phyloP scores from a whole-genome alignment of 306 rosid species.

The Oxytropis ochrocephala region DNA sequence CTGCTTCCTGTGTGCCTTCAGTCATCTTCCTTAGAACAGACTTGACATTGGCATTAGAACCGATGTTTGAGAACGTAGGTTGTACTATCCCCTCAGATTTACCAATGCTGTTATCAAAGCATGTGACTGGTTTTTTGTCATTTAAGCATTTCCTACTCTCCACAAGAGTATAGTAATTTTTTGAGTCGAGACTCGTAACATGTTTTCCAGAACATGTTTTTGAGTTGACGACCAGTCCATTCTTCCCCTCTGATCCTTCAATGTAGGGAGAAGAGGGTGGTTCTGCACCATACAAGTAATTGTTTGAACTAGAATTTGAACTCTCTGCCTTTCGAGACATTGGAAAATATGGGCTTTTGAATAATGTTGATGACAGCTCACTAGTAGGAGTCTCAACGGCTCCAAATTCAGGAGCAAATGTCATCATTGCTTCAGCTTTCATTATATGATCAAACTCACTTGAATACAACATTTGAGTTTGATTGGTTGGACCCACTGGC shows the following conservation, averaged over 20 bases:
- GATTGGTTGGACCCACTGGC: slow-evolving; percentile 43
- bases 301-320: slow-evolving; percentile 63
- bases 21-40: slow-evolving; percentile 46
- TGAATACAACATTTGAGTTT: slow-evolving; percentile 44
- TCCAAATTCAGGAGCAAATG: slow-evolving; percentile 93
- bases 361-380: slow-evolving; percentile 68
- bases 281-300: slow-evolving; percentile 75
- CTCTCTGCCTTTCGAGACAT: slow-evolving; percentile 59
- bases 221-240: slow-evolving; percentile 40
- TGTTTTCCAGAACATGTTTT: slow-evolving; percentile 44
- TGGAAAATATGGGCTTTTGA: slow-evolving; percentile 83
- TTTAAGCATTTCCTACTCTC: slow-evolving; percentile 58
- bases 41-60: slow-evolving; percentile 50
- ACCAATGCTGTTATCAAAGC: slow-evolving; percentile 31
- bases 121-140: slow-evolving; percentile 35
- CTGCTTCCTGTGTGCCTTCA: slow-evolving; percentile 58
- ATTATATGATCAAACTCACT: slow-evolving; percentile 83
- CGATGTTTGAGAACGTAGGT: slow-evolving; percentile 45
- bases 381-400: slow-evolving; percentile 84
- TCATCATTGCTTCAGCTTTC: slow-evolving; percentile 95
- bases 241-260: slow-evolving; percentile 68
- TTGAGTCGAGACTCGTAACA: slow-evolving; percentile 37
- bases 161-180: slow-evolving; percentile 61
- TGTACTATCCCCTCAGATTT: slow-evolving; percentile 46
- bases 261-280: slow-evolving; percentile 76